Percentiles rank a stretch among this genome's conserved stretches.
These are phyloP conservation scores for Termitomyces sp. DNA, from an alignment of 768 basidiomycete genomes.

Conservation along the genomic window DNA sequence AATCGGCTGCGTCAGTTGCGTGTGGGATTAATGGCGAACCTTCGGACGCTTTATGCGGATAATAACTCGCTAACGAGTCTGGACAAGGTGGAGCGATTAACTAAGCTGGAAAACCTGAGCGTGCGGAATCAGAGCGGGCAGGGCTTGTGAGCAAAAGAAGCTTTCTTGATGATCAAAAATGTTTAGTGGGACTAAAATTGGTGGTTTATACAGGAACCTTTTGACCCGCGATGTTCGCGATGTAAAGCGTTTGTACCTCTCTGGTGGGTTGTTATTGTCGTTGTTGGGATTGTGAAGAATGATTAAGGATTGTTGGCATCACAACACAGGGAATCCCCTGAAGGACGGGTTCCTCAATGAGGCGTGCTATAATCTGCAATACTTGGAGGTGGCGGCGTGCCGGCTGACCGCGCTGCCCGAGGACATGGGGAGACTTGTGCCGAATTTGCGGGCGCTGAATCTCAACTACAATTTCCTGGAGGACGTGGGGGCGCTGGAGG, in stretches of 20 bases:
- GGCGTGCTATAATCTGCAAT: slow-evolving; percentile 84
- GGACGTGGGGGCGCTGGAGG: slow-evolving; percentile 61
- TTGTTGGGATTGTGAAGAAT: slow-evolving; percentile 2
- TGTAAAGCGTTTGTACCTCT: slow-evolving; percentile 92
- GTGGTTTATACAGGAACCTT: slow-evolving; percentile 30
- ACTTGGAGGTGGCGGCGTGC: slow-evolving; percentile 90
- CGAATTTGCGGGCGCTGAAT: slow-evolving; percentile 89
- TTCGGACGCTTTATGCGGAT: slow-evolving; percentile 93
- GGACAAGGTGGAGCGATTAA: slow-evolving; percentile 50
- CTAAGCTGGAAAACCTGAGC: slow-evolving; percentile 85
- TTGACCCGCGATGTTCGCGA: slow-evolving; percentile 77
- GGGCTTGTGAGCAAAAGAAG: slow-evolving; percentile 56
- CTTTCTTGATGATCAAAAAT: slow-evolving; percentile 21
- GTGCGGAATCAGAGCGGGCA: slow-evolving; percentile 83
- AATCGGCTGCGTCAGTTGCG: slow-evolving; percentile 74
- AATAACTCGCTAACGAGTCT: slow-evolving; percentile 62
- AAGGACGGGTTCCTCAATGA: slow-evolving; percentile 57
- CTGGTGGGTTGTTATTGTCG: slow-evolving; percentile 82
- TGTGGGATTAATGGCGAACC: slow-evolving; percentile 55
- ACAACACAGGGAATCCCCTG: slow-evolving; percentile 61
- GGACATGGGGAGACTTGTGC: slow-evolving; percentile 59
- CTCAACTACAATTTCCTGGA: slow-evolving; percentile 97
- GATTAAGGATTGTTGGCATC: not conserved
- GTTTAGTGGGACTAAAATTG: slow-evolving; percentile 14
- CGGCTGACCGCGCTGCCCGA: slow-evolving; percentile 72